Evolutionary conservation across 2,329 filamentous ascomycete genomes (phyloP).

Genomic region (Microdochium nivale): DNA sequence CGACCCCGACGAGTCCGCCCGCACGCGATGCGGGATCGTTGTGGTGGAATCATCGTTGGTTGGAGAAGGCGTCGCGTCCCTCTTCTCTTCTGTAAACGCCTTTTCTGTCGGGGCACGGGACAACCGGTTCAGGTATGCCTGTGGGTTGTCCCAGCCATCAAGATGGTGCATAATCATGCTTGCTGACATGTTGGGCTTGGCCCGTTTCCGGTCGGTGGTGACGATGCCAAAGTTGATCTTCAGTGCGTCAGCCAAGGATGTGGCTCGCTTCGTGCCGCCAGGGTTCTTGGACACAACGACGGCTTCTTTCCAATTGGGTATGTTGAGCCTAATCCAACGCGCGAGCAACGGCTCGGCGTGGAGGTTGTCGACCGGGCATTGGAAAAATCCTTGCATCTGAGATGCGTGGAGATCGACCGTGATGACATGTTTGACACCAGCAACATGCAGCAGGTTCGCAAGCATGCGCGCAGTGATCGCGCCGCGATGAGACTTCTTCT

Average conservation of each 20-base stretch:
- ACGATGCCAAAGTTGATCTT: conserved; percentile 98
- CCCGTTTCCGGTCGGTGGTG: conserved; percentile 68
- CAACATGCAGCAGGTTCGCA: conserved; percentile 86
- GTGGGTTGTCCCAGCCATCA: conserved; percentile 35
- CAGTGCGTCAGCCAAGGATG: conserved; percentile 86
- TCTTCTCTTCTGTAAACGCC: conserved; percentile 12
- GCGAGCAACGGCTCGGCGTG: conserved; percentile 93
- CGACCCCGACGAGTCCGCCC: conserved; percentile 34
- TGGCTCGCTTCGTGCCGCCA: conserved; percentile 93
- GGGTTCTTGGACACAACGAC: conserved; percentile 98
- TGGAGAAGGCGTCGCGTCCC: conserved; percentile 8
- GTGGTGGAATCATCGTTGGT: conserved; percentile 18
- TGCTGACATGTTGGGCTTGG: conserved; percentile 57
- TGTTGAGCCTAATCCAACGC: conserved; percentile 87
- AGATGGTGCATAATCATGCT: conserved; percentile 70
- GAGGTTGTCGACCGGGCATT: conserved; percentile 93
- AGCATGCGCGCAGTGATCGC: conserved; percentile 97
- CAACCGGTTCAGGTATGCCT: conserved; percentile 12
- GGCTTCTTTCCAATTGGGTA: conserved; percentile 78
- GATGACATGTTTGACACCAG: conserved; percentile 94
- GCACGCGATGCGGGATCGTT: conserved; percentile 8
- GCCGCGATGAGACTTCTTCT: conserved; percentile 96
- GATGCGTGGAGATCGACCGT: conserved; percentile 93
- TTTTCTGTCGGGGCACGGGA: conserved; percentile 12
- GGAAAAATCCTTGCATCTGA: conserved; percentile 99